Evolutionary conservation across 495 filamentous ascomycete species (phyloP).

Genomic region (Mycothermus thermophilus): DNA sequence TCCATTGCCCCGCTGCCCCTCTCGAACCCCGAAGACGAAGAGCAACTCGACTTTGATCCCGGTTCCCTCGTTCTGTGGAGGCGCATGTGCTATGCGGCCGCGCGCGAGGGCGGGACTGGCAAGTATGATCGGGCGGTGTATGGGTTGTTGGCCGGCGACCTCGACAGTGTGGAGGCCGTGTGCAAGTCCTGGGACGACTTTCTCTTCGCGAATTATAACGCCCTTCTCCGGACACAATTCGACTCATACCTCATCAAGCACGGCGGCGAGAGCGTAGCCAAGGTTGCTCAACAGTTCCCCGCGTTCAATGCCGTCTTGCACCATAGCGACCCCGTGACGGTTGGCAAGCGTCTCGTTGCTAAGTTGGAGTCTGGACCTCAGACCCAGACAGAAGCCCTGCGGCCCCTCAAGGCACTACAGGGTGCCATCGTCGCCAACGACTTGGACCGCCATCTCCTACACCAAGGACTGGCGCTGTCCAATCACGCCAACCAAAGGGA

Average conservation of each 20-base stretch:
- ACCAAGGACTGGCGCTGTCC: conserved; percentile 44
- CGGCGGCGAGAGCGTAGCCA: conserved; percentile 27
- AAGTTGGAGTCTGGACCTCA: conserved; percentile 34
- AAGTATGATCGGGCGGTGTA: conserved; percentile 84
- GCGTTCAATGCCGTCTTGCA: conserved; percentile 38
- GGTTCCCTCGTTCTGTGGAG: conserved; percentile 56
- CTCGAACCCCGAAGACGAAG: conserved; percentile 27
- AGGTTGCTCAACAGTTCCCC: conserved; percentile 30
- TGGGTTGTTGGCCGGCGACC: conserved; percentile 71
- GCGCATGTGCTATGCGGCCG: conserved; percentile 64
- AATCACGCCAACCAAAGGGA: conserved; percentile 36
- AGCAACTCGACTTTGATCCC: conserved; percentile 25
- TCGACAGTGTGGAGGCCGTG: conserved; percentile 57
- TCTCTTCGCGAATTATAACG: conserved; percentile 82
- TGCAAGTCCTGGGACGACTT: conserved; percentile 79
- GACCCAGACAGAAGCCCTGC: conserved; percentile 34
- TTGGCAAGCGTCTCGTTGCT: conserved; percentile 36
- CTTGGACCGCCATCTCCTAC: conserved; percentile 40
- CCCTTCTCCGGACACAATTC: conserved; percentile 56
- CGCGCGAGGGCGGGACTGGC: conserved; percentile 49
- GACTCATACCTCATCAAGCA: conserved; percentile 43
- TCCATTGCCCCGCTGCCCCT: conserved; percentile 45
- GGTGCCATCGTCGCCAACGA: conserved; percentile 47
- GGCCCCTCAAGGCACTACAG: conserved; percentile 51
- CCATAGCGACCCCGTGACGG: conserved; percentile 36